Base-by-base conservation (phyloP, 2,329 filamentous ascomycete species). In the Xylariaceae sp. region DNA sequence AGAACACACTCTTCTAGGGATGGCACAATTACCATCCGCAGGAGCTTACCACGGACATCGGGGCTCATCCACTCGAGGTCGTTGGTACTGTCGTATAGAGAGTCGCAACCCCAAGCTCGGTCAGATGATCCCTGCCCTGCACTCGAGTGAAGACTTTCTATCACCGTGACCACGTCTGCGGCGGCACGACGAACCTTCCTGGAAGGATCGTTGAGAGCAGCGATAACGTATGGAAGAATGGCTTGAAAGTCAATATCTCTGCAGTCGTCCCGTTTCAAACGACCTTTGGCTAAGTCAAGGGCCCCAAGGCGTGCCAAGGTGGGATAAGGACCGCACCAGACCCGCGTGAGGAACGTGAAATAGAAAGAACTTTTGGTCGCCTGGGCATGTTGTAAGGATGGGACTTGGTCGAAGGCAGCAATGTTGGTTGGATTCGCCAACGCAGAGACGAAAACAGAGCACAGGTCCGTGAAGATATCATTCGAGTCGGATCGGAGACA, bases 1-100 rank as follows among this genome's bases (percentile, higher is more conserved):
- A 95, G 74, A 3, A 90, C 70, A 50, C 82, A 93, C 58, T 95
- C 92, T 58, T 95, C 89, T 8, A 94, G 61, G 2, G 72, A 75
- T 1, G 85, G 85, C 14, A 86, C 57, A n/a, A 95, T 60, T 23
- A 83, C 68, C 14, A 75, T 67, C 14, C 75, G 69, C 1, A 92
- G 52, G 14, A 93, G 59, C 37, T 75, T 78, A 27, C 70, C 63
- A 2, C 65, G 63, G 34, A 80, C 70, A 16, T 78, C 70, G 1
- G 63, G 51, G 3, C 72, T 58, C 34, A 93, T 65, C 66, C 73
- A 75, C 29, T 71, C 63, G 12, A 81, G 55, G 22, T 68, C 58
- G 18, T 60, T 61, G 5, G 61, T 61, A 29, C 68, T 60, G 5
- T 77, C 78, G 51, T 93, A 93, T 1, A 94, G 59, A 11, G 63